phyloP scores from a whole-genome alignment of 768 basidiomycete species.

The Coprinopsis sp. region DNA sequence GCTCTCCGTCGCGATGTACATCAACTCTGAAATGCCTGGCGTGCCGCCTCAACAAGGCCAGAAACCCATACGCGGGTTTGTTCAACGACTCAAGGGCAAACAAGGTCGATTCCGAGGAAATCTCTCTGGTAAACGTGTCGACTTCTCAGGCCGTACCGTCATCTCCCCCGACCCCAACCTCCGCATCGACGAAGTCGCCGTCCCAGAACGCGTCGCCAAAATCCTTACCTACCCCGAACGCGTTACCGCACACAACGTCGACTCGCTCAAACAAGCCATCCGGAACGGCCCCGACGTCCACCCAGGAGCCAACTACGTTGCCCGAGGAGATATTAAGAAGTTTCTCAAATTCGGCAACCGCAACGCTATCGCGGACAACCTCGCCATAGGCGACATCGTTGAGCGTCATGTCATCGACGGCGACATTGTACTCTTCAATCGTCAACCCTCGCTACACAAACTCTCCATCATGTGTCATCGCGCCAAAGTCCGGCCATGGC shows the following conservation, averaged over 20 bases:
- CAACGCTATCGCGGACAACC: slow-evolving; percentile 70
- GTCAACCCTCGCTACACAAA: slow-evolving; percentile 97
- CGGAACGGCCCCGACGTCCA: slow-evolving; percentile 87
- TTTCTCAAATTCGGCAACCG: slow-evolving; percentile 86
- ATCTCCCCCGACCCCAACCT: slow-evolving; percentile 99
- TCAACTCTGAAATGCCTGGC: slow-evolving; percentile 96
- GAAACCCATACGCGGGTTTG: slow-evolving; percentile 96
- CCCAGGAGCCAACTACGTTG: slow-evolving; percentile 94
- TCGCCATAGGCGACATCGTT: slow-evolving; percentile 86
- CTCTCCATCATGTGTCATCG: slow-evolving; percentile 99
- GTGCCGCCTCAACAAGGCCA: slow-evolving; percentile 81
- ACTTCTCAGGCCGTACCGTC: slow-evolving; percentile 97
- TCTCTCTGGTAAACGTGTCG: slow-evolving; percentile 96
- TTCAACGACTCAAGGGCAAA: slow-evolving; percentile 96
- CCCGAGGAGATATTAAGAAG: slow-evolving; percentile 81
- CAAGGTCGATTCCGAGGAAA: slow-evolving; percentile 99
- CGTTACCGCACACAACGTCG: slow-evolving; percentile 88
- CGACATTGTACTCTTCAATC: slow-evolving; percentile 96
- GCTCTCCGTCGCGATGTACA: slow-evolving; percentile 92
- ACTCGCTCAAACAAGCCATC: slow-evolving; percentile 66
- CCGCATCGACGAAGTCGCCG: slow-evolving; percentile 96
- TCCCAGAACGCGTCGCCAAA: slow-evolving; percentile 93
- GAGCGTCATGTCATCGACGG: slow-evolving; percentile 94
- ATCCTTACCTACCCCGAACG: slow-evolving; percentile 95
- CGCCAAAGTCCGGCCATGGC: slow-evolving; percentile 92